These are phyloP conservation scores for Botrytis fragariae DNA, from an alignment of 2,329 filamentous ascomycete genomes.

Conservation along the genomic window DNA sequence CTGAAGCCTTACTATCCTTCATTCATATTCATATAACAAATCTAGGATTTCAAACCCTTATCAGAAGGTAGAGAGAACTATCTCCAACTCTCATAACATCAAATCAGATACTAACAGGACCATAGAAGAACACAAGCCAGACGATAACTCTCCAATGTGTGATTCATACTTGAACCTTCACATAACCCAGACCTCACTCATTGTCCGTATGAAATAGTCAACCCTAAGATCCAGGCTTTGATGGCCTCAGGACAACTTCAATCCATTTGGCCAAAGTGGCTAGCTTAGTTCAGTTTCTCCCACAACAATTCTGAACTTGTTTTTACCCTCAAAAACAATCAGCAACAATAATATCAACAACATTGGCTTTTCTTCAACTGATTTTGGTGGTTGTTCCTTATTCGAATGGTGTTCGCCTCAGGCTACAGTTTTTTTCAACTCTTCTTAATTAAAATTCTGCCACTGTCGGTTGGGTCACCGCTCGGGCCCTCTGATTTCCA, in stretches of 20 bases:
- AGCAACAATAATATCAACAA: neutral
- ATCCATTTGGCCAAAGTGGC: neutral
- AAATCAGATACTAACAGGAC: neutral
- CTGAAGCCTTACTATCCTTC: neutral
- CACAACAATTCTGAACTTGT: neutral
- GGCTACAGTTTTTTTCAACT: neutral
- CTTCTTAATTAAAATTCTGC: neutral
- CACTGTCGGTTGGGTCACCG: slow-evolving; percentile 10
- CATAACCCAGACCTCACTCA: neutral
- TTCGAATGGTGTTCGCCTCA: neutral
- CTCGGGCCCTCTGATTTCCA: neutral
- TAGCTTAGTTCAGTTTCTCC: neutral
- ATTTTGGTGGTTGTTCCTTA: neutral
- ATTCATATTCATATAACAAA: neutral
- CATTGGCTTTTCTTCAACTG: neutral
- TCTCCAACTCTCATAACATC: neutral
- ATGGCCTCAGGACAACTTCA: neutral
- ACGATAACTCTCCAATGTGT: neutral
- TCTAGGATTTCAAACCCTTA: neutral
- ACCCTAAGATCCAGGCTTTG: neutral
- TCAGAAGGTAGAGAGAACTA: neutral
- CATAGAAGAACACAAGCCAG: neutral
- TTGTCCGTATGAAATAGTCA: neutral
- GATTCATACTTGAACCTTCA: neutral
- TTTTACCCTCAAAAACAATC: neutral